These are phyloP conservation scores for Hypoxylon sp. DNA, from an alignment of 2,329 filamentous ascomycete species.

Conservation along the genomic window DNA sequence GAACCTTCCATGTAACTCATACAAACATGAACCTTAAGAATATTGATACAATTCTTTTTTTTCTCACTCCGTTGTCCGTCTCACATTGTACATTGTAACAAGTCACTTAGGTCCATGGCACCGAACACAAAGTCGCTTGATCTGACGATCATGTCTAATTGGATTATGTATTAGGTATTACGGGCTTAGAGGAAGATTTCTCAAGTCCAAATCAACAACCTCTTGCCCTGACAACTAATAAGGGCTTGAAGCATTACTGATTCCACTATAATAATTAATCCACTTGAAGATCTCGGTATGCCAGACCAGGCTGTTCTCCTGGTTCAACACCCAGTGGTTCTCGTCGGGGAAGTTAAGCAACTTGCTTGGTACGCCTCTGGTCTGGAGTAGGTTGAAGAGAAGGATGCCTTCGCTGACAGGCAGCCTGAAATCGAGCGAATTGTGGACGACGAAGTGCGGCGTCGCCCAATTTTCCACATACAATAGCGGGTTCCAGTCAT, in stretches of 20 bases:
- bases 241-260: slow-evolving; percentile 50
- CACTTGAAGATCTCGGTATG: slow-evolving; percentile 76
- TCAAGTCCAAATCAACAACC: slow-evolving; percentile 3
- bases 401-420: slow-evolving; percentile 76
- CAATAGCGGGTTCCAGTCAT: slow-evolving; percentile 63
- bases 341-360: slow-evolving; percentile 79
- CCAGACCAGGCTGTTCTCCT: slow-evolving; percentile 77
- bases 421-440: slow-evolving; percentile 74
- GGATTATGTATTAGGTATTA: slow-evolving; percentile 42
- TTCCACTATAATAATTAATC: slow-evolving; percentile 69
- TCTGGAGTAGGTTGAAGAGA: slow-evolving; percentile 77
- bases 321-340: slow-evolving; percentile 79
- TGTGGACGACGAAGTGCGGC: slow-evolving; percentile 79
- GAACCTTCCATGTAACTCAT: neutral
- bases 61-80: neutral
- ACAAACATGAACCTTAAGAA: neutral
- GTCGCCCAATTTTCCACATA: slow-evolving; percentile 72
- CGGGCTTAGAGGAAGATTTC: slow-evolving; percentile 9
- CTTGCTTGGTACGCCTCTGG: slow-evolving; percentile 72
- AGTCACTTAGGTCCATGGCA: slow-evolving; percentile 14
- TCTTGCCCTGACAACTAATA: slow-evolving; percentile 47
- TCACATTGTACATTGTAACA: slow-evolving; percentile 17
- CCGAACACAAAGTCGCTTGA: slow-evolving; percentile 33
- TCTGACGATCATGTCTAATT: slow-evolving; percentile 42
- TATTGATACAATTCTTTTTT: neutral